Evolutionary conservation across 768 basidiomycete species (phyloP), one percentile per base, ranked within the genome.

Genomic region (Tylopilus rubrobrunneus): DNA sequence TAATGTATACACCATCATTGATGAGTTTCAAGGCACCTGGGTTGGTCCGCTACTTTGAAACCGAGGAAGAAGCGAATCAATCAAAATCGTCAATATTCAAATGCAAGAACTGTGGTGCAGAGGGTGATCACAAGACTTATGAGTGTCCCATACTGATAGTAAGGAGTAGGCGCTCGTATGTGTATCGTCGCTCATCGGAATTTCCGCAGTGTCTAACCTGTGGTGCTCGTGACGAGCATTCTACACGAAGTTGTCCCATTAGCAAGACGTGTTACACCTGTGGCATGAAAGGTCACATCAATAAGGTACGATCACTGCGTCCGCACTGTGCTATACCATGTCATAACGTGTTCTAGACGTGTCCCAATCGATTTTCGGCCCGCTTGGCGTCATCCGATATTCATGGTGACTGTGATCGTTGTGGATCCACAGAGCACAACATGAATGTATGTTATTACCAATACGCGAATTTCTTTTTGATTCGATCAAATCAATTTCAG

Each of bases 211-310:
- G 90, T 65, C 66, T 87, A 53, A 90, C 86, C 25, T 92, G 90
- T 63, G 90, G 90, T 53, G 87, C 78, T 29, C 82, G 85, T 47
- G 81, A 92, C 61, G 89, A 92, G 56, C 90, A 92, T 68, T 74
- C 77, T 4, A 90, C 90, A 17, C 76, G 84, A 39, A 82, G 82
- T 48, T 92, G 89, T 69, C 88, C 89, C 3, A 86, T 89, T 56
- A 84, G 82, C 69, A 91, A 91, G 68, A 83, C 79, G 0, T 92
- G 90, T 62, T 92, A 82, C 62, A 78, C 75, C 4, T 92, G 90
- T 60, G 87, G 87, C 15, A 89, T 89, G 87, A 88, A 87, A 65
- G 90, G 90, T 2, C 89, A 91, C 63, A 80, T 90, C 51, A 87
- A 79, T 58, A 76, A 73, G 52, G 89, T 88, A 59, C 46, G 49